Base-by-base conservation (phyloP, 306 rosid genomes). In the Calophaca sinica region DNA sequence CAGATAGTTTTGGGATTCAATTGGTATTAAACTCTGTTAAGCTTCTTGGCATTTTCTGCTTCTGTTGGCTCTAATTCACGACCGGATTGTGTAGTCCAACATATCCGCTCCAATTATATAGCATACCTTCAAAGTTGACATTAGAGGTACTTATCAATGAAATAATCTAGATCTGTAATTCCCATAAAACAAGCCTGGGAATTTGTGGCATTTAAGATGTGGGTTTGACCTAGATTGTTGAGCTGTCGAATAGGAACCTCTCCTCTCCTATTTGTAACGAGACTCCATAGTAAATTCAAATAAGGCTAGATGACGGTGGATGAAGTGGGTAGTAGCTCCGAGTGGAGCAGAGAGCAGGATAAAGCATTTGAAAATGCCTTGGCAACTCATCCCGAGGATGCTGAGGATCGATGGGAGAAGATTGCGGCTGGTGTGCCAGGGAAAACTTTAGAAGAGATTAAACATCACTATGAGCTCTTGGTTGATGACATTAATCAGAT, bases 291-390 rank as follows among this genome's bases (percentile, higher is more conserved):
- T 20, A 20, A 85, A 77, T 71, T 72, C 53, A 81, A 74, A 13
- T 28, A 46, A 70, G 76, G 71, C 76, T 70, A 78, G 87, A 92
- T 91, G 96, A 75, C 86, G 41, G 88, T 70, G 68, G 96, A 88
- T 68, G 96, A 88, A 84, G 86, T 63, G 5, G 94, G 41, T 78
- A 79, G 88, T 83, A 77, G 81, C 86, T 87, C 94, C 83, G 64
- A 78, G 65, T 94, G 98, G 98, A 94, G 86, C 79, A 72, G 85
- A 80, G 98, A 94, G 75, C 91, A 94, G 77, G 97, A 94, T 41
- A 94, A 83, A 79, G 96, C 93, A 71, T 94, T 94, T 80, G 98
- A 94, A 87, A 88, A 86, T 80, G 94, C 96, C 9, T 72, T 94
- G 70, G 98, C 91, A 55, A 89, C 78, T 79, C 38, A 87, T 85